These are phyloP conservation scores for Colletotrichum noveboracense DNA, from an alignment of 2,329 filamentous ascomycete genomes.

Conservation along the genomic window DNA sequence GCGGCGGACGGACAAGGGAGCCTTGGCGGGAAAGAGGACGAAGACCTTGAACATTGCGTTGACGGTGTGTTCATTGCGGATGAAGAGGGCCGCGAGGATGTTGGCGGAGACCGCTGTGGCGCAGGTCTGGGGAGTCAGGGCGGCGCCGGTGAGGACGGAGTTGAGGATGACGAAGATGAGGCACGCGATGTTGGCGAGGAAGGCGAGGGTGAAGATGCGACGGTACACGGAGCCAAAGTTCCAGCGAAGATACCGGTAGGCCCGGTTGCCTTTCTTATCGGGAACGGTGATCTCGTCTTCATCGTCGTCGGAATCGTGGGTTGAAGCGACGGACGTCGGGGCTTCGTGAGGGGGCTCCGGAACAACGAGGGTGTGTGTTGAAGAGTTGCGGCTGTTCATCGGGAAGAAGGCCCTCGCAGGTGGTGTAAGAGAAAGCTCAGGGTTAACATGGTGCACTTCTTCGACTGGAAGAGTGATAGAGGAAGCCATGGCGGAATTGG, in stretches of 20 bases:
- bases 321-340: not conserved
- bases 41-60: conserved; percentile 52
- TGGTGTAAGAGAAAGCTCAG: not conserved
- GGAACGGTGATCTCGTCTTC: conserved; percentile 37
- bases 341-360: not conserved
- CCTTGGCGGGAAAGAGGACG: conserved; percentile 49
- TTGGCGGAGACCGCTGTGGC: conserved; percentile 46
- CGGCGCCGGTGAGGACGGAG: conserved; percentile 16
- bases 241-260: conserved; percentile 44
- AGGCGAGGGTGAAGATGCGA: conserved; percentile 59
- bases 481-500: not conserved
- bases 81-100: conserved; percentile 52
- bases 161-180: conserved; percentile 41
- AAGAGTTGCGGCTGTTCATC: not conserved
- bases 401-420: not conserved
- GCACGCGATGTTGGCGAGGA: conserved; percentile 55
- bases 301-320: conserved; percentile 7
- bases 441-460: not conserved
- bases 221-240: conserved; percentile 60
- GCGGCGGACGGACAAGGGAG: conserved; percentile 53
- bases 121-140: conserved; percentile 16
- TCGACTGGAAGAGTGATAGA: conserved; percentile 5
- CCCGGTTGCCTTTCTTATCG: conserved; percentile 42
- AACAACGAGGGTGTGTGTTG: conserved; percentile 6
- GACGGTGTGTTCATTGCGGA: conserved; percentile 59